These are phyloP conservation scores for Purshia tridentata DNA, from an alignment of 306 rosid genomes.

Conservation along the genomic window DNA sequence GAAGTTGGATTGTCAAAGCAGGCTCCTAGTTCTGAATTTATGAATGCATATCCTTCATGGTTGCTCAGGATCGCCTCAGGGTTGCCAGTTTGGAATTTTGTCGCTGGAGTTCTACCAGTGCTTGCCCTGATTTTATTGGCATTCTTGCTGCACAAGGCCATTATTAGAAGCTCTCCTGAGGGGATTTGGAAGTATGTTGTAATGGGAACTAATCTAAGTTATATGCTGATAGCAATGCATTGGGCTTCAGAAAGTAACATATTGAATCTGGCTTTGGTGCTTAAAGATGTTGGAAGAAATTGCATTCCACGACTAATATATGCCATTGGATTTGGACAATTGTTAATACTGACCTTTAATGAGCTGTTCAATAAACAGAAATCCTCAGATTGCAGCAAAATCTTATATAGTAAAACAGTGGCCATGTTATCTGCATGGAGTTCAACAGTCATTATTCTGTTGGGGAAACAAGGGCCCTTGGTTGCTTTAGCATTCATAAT, in stretches of 20 bases:
- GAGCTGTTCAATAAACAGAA: slow-evolving; percentile 35
- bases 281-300: slow-evolving; percentile 53
- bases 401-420: slow-evolving; percentile 48
- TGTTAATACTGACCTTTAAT: slow-evolving; percentile 51
- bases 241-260: slow-evolving; percentile 59
- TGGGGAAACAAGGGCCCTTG: slow-evolving; percentile 89
- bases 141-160: slow-evolving; percentile 56
- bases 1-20: slow-evolving; percentile 89
- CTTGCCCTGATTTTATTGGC: slow-evolving; percentile 59
- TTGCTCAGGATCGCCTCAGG: slow-evolving; percentile 47
- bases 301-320: slow-evolving; percentile 65
- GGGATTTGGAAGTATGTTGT: slow-evolving; percentile 56
- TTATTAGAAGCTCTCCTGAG: slow-evolving; percentile 33
- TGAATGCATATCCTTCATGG: slow-evolving; percentile 67
- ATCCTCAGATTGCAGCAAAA: slow-evolving; percentile 38
- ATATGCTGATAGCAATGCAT: slow-evolving; percentile 57
- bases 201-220: slow-evolving; percentile 57
- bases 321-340: slow-evolving; percentile 68
- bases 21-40: slow-evolving; percentile 71
- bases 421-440: slow-evolving; percentile 75
- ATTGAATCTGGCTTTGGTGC: slow-evolving; percentile 37
- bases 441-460: slow-evolving; percentile 73
- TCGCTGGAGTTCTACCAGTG: slow-evolving; percentile 58
- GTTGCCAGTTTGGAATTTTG: slow-evolving; percentile 58
- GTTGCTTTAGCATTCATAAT: slow-evolving; percentile 62